A percentile compares a stretch with the other conserved stretches of the same genome.
Evolutionary conservation across 768 basidiomycete genomes (phyloP).

Genomic region (Boletus rufocinnamomeus): DNA sequence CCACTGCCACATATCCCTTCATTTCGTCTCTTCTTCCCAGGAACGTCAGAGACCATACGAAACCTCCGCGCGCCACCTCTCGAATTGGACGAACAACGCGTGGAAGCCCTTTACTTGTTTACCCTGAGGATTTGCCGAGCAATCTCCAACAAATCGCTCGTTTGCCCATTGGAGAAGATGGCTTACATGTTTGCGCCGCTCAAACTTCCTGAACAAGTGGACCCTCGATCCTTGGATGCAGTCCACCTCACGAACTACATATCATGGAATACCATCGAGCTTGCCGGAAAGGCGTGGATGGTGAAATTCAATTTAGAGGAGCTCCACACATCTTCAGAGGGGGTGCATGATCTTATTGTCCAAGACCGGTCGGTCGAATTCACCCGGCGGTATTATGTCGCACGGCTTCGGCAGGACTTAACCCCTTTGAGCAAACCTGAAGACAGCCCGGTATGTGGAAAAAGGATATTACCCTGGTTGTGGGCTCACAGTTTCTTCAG

Average conservation of each 20-base stretch:
- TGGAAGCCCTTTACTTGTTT: slow-evolving; percentile 56
- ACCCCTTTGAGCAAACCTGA: slow-evolving; percentile 70
- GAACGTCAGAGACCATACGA: slow-evolving; percentile 43
- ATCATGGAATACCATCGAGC: slow-evolving; percentile 61
- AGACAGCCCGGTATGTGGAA: slow-evolving; percentile 59
- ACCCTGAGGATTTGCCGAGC: slow-evolving; percentile 64
- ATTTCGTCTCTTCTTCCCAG: slow-evolving; percentile 64
- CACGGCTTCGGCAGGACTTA: slow-evolving; percentile 62
- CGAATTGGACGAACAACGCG: slow-evolving; percentile 44
- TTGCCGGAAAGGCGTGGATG: slow-evolving; percentile 55
- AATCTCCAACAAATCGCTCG: slow-evolving; percentile 67
- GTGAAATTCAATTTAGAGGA: slow-evolving; percentile 47
- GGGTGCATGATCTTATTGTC: slow-evolving; percentile 63
- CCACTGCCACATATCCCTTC: slow-evolving; percentile 59
- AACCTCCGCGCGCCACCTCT: slow-evolving; percentile 53
- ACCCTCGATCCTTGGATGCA: slow-evolving; percentile 28
- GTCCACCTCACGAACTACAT: slow-evolving; percentile 46
- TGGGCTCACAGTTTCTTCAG: slow-evolving; percentile 38
- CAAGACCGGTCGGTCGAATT: slow-evolving; percentile 80
- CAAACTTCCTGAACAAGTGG: slow-evolving; percentile 28
- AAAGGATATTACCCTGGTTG: neutral
- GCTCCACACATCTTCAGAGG: slow-evolving; percentile 29
- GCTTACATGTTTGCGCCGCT: slow-evolving; percentile 72
- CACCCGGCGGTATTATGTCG: slow-evolving; percentile 65
- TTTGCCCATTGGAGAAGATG: slow-evolving; percentile 54